phyloP scores from a whole-genome alignment of 352 stramenopile genomes.

The Globisporangium paddicum region DNA sequence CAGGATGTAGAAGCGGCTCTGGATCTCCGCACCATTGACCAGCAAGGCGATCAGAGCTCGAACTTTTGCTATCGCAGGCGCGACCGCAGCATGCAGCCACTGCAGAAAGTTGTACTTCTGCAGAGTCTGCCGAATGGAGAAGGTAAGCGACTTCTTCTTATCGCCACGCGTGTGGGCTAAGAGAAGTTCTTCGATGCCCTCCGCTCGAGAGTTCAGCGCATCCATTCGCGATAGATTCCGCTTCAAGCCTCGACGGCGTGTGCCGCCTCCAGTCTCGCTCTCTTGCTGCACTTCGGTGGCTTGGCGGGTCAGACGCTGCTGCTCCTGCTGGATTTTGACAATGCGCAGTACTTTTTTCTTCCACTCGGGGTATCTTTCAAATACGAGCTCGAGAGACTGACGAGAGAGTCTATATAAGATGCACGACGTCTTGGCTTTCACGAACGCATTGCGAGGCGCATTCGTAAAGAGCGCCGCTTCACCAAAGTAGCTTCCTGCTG shows the following conservation, averaged over 20 bases:
- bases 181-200: slow-evolving; percentile 51
- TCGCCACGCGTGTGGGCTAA: slow-evolving; percentile 23
- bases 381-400: slow-evolving; percentile 52
- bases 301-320: slow-evolving; percentile 42
- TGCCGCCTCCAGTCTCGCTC: not conserved
- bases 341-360: slow-evolving; percentile 60
- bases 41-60: slow-evolving; percentile 8
- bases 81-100: not conserved
- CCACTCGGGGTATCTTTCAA: slow-evolving; percentile 56
- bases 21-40: slow-evolving; percentile 39
- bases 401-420: slow-evolving; percentile 54
- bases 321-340: slow-evolving; percentile 59
- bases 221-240: slow-evolving; percentile 34
- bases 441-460: slow-evolving; percentile 43
- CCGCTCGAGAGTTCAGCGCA: slow-evolving; percentile 34
- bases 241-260: slow-evolving; percentile 20
- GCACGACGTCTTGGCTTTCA: slow-evolving; percentile 59
- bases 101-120: not conserved
- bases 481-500: slow-evolving; percentile 52
- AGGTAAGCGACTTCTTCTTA: slow-evolving; percentile 13
- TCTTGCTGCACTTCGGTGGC: slow-evolving; percentile 34
- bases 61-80: not conserved
- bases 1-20: slow-evolving; percentile 45
- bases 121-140: slow-evolving; percentile 6
- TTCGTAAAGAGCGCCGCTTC: slow-evolving; percentile 57